Evolutionary conservation across 805 yeast genomes (phyloP).

Genomic region (Ogataea ganodermae): DNA sequence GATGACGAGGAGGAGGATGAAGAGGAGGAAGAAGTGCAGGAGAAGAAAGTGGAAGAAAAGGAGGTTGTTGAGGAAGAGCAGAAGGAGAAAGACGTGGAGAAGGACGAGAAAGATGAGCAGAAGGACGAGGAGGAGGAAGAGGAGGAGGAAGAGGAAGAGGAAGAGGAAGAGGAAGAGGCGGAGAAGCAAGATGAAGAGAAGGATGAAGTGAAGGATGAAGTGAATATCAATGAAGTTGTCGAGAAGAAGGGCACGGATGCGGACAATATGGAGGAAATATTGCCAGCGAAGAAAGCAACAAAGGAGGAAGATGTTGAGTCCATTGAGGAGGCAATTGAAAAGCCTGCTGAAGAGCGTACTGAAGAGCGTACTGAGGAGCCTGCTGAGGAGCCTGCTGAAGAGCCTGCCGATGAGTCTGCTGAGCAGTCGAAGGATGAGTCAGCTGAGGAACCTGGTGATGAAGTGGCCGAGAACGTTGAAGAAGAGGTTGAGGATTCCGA

Average conservation of each 20-base stretch:
- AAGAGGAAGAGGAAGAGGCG: constrained; percentile 4
- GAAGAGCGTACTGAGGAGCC: not conserved
- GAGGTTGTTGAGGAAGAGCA: constrained; percentile 6
- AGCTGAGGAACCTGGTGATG: constrained; percentile 5
- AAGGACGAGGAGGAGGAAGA: constrained; percentile 6
- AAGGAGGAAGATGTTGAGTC: not conserved
- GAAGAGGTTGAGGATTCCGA: constrained; percentile 10
- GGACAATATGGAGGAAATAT: constrained; percentile 1
- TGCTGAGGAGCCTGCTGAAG: constrained; percentile 4
- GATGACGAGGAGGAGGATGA: constrained; percentile 2
- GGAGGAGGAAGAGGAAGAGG: constrained; percentile 10
- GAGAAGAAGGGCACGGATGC: too few relatives aligned
- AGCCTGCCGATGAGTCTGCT: constrained; percentile 8
- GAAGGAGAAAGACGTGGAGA: constrained; percentile 8
- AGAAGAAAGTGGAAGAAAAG: constrained; percentile 9
- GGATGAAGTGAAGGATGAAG: constrained; percentile 8
- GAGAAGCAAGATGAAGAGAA: constrained; percentile 12
- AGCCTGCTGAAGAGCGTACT: not conserved
- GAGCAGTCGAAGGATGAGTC: constrained; percentile 10
- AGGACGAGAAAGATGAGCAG: constrained; percentile 7
- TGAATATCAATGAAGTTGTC: too few relatives aligned
- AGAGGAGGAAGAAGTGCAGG: constrained; percentile 2
- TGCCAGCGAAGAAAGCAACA: not conserved
- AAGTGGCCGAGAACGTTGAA: not conserved
- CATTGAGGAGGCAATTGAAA: too few relatives aligned